Conservation (phyloP, 73 alveolate genomes). For the Loxodes magnus region DNA sequence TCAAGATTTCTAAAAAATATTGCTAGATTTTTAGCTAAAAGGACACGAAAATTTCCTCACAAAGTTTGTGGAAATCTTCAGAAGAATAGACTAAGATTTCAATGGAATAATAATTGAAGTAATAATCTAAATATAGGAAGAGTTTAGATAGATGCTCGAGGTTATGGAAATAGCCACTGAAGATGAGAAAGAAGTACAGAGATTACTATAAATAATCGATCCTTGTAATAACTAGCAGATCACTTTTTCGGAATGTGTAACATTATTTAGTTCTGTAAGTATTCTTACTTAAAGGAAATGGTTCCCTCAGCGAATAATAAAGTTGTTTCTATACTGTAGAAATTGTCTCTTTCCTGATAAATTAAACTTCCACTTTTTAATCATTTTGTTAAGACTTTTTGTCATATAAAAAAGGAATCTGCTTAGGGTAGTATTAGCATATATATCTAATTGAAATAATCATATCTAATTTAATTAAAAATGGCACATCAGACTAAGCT, state of each 20-base stretch:
- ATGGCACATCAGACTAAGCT: too few species aligned
- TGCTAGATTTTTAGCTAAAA: constrained; percentile 87
- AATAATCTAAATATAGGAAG: too few species aligned
- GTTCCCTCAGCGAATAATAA: too few species aligned
- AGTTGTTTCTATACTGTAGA: too few species aligned
- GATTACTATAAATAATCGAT: constrained; percentile 73
- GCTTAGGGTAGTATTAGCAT: too few species aligned
- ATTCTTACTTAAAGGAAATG: too few species aligned
- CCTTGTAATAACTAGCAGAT: constrained; percentile 89
- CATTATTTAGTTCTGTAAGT: constrained; percentile 66
- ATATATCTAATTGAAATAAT: too few species aligned
- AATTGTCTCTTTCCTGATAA: too few species aligned
- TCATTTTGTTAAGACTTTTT: too few species aligned
- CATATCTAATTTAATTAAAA: too few species aligned
- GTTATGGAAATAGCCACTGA: constrained; percentile 48
- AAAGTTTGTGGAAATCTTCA: constrained; percentile 68
- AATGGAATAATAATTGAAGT: constrained; percentile 85
- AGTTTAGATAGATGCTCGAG: constrained; percentile 70
- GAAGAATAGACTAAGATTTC: constrained; percentile 69
- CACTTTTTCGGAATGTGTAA: constrained; percentile 87
- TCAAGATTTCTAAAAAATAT: constrained; percentile 41
- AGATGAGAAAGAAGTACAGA: constrained; percentile 68
- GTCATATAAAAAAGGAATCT: too few species aligned
- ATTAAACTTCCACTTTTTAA: too few species aligned
- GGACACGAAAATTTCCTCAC: constrained; percentile 86